Conservation (phyloP, 306 rosid genomes). For the Medicago arabica region DNA sequence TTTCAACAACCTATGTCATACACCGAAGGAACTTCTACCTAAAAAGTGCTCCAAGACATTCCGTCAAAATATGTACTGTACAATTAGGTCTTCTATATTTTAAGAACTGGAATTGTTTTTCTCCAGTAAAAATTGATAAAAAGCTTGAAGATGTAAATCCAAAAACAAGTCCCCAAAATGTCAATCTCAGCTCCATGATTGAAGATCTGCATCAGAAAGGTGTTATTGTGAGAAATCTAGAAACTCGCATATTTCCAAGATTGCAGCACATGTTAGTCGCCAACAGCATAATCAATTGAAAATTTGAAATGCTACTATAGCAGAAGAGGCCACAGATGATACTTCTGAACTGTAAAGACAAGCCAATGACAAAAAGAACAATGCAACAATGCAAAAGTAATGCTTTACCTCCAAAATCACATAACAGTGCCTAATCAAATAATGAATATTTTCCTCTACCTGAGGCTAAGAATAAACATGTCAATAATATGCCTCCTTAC, state of each 20-base stretch:
- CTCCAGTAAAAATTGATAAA: background rate
- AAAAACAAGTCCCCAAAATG: slow-evolving; percentile 31
- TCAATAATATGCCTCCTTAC: slow-evolving; percentile 15
- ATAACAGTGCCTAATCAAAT: too few relatives aligned
- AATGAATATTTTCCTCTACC: slow-evolving; percentile 6
- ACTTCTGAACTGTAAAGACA: slow-evolving; percentile 28
- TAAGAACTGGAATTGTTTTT: slow-evolving; percentile 2
- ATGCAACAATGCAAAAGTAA: background rate
- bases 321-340: background rate
- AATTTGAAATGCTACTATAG: slow-evolving; percentile 25
- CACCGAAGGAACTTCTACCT: slow-evolving; percentile 17
- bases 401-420: slow-evolving; percentile 3
- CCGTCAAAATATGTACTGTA: slow-evolving; percentile 38
- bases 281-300: slow-evolving; percentile 22
- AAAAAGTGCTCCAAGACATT: slow-evolving; percentile 23
- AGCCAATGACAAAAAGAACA: slow-evolving; percentile 22
- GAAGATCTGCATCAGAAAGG: slow-evolving; percentile 53
- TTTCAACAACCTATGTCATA: slow-evolving; percentile 20
- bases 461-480: slow-evolving; percentile 17
- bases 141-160: slow-evolving; percentile 13
- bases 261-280: slow-evolving; percentile 23
- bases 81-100: slow-evolving; percentile 34
- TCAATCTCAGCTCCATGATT: slow-evolving; percentile 28
- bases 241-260: slow-evolving; percentile 21
- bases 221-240: slow-evolving; percentile 21